Conservation (phyloP, 2,329 filamentous ascomycete species). For the Akanthomyces uredinophilus region DNA sequence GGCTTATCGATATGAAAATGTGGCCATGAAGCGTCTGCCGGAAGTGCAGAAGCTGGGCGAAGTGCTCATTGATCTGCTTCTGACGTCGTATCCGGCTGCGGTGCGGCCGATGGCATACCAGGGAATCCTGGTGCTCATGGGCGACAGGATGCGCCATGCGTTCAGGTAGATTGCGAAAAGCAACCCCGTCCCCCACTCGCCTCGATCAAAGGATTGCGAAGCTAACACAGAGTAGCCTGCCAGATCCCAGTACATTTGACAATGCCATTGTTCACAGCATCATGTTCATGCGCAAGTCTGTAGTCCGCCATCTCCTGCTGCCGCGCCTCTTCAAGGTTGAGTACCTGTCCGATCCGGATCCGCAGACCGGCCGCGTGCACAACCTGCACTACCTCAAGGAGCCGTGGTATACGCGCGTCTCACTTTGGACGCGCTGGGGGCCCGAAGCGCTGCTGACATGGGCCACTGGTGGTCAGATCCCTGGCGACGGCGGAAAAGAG, state of each 20-base stretch:
- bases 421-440: constrained; percentile 58
- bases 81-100: constrained; percentile 47
- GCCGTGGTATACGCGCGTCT: constrained; percentile 60
- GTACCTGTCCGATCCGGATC: constrained; percentile 44
- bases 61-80: constrained; percentile 55
- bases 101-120: constrained; percentile 43
- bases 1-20: constrained; percentile 53
- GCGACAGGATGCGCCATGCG: constrained; percentile 55
- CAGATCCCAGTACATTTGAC: constrained; percentile 36
- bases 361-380: constrained; percentile 47
- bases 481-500: constrained; percentile 34
- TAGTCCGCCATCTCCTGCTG: constrained; percentile 53
- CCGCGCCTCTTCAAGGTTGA: constrained; percentile 47
- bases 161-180: constrained; percentile 49
- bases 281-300: constrained; percentile 48
- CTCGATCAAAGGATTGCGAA: not conserved
- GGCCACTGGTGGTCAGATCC: constrained; percentile 39
- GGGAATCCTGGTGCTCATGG: constrained; percentile 56
- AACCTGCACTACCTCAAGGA: constrained; percentile 50
- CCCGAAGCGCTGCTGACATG: constrained; percentile 46
- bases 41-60: constrained; percentile 49
- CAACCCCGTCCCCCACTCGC: not conserved
- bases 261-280: constrained; percentile 39
- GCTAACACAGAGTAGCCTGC: constrained; percentile 31
- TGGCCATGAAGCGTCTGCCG: constrained; percentile 49